phyloP scores from a whole-genome alignment of 2,329 filamentous ascomycete genomes.

The Apiospora malaysiana region DNA sequence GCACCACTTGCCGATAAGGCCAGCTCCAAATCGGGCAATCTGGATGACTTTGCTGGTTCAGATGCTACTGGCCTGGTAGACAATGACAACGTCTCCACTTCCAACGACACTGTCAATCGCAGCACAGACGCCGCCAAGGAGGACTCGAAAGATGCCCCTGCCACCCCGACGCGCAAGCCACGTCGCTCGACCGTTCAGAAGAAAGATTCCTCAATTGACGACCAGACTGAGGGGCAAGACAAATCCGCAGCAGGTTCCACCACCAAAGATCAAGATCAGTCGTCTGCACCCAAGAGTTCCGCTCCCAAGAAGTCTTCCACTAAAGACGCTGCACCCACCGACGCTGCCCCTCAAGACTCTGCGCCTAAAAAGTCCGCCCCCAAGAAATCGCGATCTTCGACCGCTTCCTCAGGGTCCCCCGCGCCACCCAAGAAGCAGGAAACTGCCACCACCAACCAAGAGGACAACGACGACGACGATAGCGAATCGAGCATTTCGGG shows the following conservation, averaged over 20 bases:
- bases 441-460: not conserved
- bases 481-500: not conserved
- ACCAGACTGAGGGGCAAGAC: not conserved
- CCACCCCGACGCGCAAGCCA: conserved; percentile 23
- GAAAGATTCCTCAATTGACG: not conserved
- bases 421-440: conserved; percentile 1
- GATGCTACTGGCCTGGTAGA: conserved; percentile 28
- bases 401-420: not conserved
- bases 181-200: conserved; percentile 8
- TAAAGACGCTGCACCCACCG: not conserved
- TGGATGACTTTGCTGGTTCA: conserved; percentile 26
- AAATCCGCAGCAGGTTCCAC: conserved; percentile 6
- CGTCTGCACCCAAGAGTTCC: not conserved
- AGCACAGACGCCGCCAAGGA: conserved; percentile 29
- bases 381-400: conserved; percentile 3
- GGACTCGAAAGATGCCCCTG: conserved; percentile 27
- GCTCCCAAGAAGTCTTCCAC: not conserved
- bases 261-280: conserved; percentile 5
- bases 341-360: not conserved
- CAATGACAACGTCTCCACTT: conserved; percentile 32
- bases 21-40: conserved; percentile 25
- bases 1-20: conserved; percentile 23
- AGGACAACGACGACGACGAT: not conserved
- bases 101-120: conserved; percentile 34
- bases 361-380: not conserved